Evolutionary conservation across 2,329 filamentous ascomycete species (phyloP).

Genomic region (Furcasterigmium furcatum): DNA sequence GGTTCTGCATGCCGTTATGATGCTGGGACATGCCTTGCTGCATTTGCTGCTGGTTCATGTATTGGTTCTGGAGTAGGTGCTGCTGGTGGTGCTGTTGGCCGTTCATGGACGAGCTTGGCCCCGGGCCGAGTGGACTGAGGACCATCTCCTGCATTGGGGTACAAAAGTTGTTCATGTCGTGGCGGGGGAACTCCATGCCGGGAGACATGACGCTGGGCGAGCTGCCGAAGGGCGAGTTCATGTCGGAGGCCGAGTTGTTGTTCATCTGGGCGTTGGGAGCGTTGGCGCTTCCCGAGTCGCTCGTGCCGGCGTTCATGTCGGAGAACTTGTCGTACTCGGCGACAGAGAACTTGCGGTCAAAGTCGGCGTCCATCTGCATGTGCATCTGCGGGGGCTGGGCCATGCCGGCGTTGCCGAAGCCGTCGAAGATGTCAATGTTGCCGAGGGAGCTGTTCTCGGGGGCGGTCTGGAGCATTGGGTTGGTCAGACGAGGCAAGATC

Average conservation of each 20-base stretch:
- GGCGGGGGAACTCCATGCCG: constrained; percentile 41
- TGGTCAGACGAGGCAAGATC: constrained; percentile 59
- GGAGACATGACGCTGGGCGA: constrained; percentile 54
- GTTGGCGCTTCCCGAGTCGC: constrained; percentile 27
- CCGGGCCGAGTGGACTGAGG: constrained; percentile 44
- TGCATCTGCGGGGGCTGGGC: constrained; percentile 44
- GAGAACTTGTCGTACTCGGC: constrained; percentile 37
- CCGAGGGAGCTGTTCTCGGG: constrained; percentile 52
- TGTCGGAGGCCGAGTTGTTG: constrained; percentile 24
- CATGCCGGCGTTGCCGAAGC: constrained; percentile 62
- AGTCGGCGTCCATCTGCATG: constrained; percentile 44
- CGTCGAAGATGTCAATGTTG: constrained; percentile 62
- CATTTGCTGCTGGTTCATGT: constrained; percentile 24
- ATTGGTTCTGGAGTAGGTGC: constrained; percentile 15
- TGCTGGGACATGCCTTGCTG: constrained; percentile 26
- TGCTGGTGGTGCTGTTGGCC: constrained; percentile 24
- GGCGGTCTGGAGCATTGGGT: constrained; percentile 56
- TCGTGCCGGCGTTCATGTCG: constrained; percentile 28
- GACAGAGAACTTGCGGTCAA: constrained; percentile 40
- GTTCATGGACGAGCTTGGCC: constrained; percentile 17
- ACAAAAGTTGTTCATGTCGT: constrained; percentile 40
- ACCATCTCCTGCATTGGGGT: constrained; percentile 50
- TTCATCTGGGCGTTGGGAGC: not conserved
- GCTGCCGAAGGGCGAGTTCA: constrained; percentile 48
- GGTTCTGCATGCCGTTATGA: constrained; percentile 19